These are phyloP conservation scores for Suillus decipiens DNA, from an alignment of 768 basidiomycete genomes.

Conservation along the genomic window DNA sequence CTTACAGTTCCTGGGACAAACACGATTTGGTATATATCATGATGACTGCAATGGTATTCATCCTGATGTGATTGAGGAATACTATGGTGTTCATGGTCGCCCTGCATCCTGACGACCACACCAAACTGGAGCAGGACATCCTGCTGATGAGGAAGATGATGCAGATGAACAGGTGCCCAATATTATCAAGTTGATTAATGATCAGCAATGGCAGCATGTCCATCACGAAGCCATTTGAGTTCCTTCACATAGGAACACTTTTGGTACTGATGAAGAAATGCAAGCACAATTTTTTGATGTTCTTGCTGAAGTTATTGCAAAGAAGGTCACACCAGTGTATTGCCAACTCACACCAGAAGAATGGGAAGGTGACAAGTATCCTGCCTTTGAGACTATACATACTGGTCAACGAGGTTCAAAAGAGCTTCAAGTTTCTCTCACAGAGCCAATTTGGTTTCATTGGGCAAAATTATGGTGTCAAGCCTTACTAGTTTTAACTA, in stretches of 20 bases:
- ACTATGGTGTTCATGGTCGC: slow-evolving; percentile 15
- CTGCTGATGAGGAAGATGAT: slow-evolving; percentile 6
- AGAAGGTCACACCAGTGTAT: slow-evolving; percentile 10
- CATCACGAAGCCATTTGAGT: slow-evolving; percentile 5
- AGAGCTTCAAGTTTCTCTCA: not conserved
- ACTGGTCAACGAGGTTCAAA: not conserved
- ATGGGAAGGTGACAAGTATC: slow-evolving; percentile 18
- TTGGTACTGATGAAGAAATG: slow-evolving; percentile 7
- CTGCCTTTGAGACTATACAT: not conserved
- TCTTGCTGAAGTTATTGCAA: not conserved
- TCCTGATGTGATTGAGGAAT: too few relatives aligned
- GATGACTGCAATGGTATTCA: too few relatives aligned
- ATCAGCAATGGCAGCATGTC: slow-evolving; percentile 8
- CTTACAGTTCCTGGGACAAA: too few relatives aligned
- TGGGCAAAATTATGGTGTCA: not conserved
- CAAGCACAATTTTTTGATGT: slow-evolving; percentile 8
- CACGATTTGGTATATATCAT: too few relatives aligned
- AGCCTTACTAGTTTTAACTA: too few relatives aligned
- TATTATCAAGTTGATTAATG: not conserved
- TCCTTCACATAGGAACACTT: slow-evolving; percentile 12
- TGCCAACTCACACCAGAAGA: slow-evolving; percentile 18
- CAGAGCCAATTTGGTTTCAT: not conserved
- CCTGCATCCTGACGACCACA: not conserved
- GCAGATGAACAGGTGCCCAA: not conserved
- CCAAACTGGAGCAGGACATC: too few relatives aligned